Evolutionary conservation across 495 filamentous ascomycete species (phyloP).

Genomic region (Aspergillus asperescens): DNA sequence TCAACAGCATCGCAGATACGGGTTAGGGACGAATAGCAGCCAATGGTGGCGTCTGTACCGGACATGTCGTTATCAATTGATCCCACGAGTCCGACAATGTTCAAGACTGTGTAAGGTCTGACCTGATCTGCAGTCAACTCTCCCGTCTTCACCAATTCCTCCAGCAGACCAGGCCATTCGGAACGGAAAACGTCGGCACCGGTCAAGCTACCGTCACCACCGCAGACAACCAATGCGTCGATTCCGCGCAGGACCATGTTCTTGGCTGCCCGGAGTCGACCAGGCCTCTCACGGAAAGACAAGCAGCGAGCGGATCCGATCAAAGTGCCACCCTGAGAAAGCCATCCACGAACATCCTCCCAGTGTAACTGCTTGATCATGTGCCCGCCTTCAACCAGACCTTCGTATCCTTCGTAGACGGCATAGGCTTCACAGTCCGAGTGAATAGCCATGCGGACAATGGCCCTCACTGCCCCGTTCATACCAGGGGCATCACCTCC

Average conservation of each 20-base stretch:
- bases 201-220: conserved; percentile 95
- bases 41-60: conserved; percentile 95
- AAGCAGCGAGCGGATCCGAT: conserved; percentile 93
- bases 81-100: conserved; percentile 93
- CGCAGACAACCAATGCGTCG: conserved; percentile 92
- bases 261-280: conserved; percentile 78
- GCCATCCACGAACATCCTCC: conserved; percentile 92
- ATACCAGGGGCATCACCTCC: conserved; percentile 98
- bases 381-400: conserved; percentile 81
- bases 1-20: conserved; percentile 93
- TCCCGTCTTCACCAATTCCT: conserved; percentile 69
- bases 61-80: conserved; percentile 99
- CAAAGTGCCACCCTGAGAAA: conserved; percentile 91
- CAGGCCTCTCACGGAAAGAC: conserved; percentile 80
- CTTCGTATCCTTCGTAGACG: conserved; percentile 94
- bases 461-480: conserved; percentile 91
- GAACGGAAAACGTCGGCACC: conserved; percentile 89
- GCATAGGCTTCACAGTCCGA: conserved; percentile 82
- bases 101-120: conserved; percentile 69
- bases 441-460: conserved; percentile 87
- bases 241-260: conserved; percentile 91
- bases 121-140: conserved; percentile 66
- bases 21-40: conserved; percentile 86
- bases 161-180: conserved; percentile 83
- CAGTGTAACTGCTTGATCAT: conserved; percentile 84